A percentile compares a stretch with the other conserved stretches of the same genome.
Conservation (phyloP, 2,329 filamentous ascomycete species). For the Colletotrichum caudatum region DNA sequence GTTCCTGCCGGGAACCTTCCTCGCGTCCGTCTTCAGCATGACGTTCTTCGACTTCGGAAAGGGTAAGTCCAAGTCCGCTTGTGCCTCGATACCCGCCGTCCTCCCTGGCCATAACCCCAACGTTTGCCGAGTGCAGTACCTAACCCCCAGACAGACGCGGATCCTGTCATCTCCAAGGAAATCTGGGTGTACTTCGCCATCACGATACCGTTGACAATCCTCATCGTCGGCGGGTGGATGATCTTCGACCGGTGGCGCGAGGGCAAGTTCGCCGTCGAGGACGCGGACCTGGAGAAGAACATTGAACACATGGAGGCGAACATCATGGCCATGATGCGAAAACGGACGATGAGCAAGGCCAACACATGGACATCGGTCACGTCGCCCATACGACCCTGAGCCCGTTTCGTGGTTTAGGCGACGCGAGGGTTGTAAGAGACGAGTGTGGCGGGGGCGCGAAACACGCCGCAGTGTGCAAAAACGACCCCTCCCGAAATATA, state of each 20-base stretch:
- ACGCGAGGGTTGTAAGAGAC: slow-evolving; percentile 6
- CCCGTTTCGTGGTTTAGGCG: neutral
- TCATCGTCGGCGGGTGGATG: slow-evolving; percentile 68
- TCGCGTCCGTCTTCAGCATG: slow-evolving; percentile 75
- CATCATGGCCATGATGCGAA: slow-evolving; percentile 67
- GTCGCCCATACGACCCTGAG: slow-evolving; percentile 44
- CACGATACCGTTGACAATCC: slow-evolving; percentile 67
- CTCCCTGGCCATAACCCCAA: neutral
- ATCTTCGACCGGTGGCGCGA: slow-evolving; percentile 65
- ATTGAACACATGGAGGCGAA: slow-evolving; percentile 69
- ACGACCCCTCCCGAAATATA: neutral
- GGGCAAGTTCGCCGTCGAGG: slow-evolving; percentile 60
- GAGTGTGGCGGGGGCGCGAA: neutral
- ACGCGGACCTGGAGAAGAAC: slow-evolving; percentile 64
- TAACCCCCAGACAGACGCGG: slow-evolving; percentile 45
- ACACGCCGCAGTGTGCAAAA: slow-evolving; percentile 1
- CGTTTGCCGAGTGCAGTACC: neutral
- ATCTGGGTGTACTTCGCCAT: slow-evolving; percentile 75
- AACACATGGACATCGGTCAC: slow-evolving; percentile 64
- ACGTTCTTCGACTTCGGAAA: slow-evolving; percentile 73
- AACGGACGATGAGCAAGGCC: slow-evolving; percentile 68
- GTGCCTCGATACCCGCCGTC: neutral
- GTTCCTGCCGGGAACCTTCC: slow-evolving; percentile 72
- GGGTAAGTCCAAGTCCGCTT: slow-evolving; percentile 48
- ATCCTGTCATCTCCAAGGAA: slow-evolving; percentile 60